Conservation (phyloP, 1,284 basidiomycete species). For the Naganishia albida region DNA sequence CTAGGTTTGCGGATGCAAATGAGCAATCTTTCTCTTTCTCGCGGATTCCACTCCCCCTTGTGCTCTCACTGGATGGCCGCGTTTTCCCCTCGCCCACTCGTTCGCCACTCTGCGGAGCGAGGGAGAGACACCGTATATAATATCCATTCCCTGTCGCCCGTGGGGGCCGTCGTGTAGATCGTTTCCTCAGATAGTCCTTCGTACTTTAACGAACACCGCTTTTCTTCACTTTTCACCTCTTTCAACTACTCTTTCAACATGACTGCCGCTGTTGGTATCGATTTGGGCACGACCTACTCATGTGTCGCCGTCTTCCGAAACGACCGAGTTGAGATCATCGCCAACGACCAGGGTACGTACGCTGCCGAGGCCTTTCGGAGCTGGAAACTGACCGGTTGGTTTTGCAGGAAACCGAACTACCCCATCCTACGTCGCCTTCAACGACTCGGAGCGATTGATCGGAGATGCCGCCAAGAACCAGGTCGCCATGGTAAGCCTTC, state of each 20-base stretch:
- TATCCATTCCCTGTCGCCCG: not conserved
- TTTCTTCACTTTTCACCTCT: not conserved
- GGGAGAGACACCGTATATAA: slow-evolving; percentile 5
- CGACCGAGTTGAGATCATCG: slow-evolving; percentile 92
- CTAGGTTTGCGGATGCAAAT: no score
- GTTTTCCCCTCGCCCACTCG: not conserved
- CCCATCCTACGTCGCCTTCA: slow-evolving; percentile 90
- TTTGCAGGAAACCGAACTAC: slow-evolving; percentile 74
- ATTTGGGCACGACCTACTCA: slow-evolving; percentile 76
- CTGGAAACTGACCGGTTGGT: not conserved
- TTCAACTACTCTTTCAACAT: slow-evolving; percentile 37
- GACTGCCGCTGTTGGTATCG: slow-evolving; percentile 86
- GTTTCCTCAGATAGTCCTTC: slow-evolving; percentile 18
- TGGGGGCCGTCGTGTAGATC: not conserved
- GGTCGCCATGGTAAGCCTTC: slow-evolving; percentile 69
- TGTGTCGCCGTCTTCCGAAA: slow-evolving; percentile 97
- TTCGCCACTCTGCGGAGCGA: not conserved
- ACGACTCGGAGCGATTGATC: slow-evolving; percentile 82
- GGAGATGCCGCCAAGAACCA: slow-evolving; percentile 93
- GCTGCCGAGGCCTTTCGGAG: not conserved
- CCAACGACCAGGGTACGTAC: slow-evolving; percentile 82
- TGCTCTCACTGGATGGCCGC: not conserved
- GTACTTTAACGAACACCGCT: slow-evolving; percentile 17
- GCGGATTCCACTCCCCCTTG: not conserved
- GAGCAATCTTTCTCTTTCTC: no score